phyloP scores from a whole-genome alignment of 208 protist genomes.

The Polymyxa betae region DNA sequence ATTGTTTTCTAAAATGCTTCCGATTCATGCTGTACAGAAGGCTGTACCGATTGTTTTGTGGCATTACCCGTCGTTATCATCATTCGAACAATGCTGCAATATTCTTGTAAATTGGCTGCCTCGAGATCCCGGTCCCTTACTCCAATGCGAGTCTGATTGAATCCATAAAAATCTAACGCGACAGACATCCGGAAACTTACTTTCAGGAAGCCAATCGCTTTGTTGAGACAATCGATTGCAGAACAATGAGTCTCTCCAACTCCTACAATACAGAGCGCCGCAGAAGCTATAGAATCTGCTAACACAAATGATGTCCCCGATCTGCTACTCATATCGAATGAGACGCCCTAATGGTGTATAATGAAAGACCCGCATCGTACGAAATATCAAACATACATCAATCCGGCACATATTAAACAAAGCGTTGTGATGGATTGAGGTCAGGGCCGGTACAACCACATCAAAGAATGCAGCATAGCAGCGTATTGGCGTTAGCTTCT shows the following conservation, averaged over 20 bases:
- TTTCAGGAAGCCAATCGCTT: neutral
- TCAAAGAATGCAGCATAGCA: conserved; percentile 53
- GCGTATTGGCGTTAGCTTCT: neutral
- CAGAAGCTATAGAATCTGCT: neutral
- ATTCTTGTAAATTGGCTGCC: too few relatives aligned
- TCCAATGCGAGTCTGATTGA: too few relatives aligned
- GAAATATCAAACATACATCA: neutral
- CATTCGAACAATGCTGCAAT: too few relatives aligned
- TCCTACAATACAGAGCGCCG: neutral
- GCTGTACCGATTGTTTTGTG: too few relatives aligned
- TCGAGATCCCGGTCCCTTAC: too few relatives aligned
- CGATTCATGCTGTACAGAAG: too few relatives aligned
- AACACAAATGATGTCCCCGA: conserved; percentile 27
- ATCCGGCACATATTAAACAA: conserved; percentile 58
- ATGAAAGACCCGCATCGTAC: neutral
- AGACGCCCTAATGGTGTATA: neutral
- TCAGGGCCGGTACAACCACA: conserved; percentile 42
- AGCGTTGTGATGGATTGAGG: conserved; percentile 43
- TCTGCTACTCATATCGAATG: conserved; percentile 11
- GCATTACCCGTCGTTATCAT: too few relatives aligned
- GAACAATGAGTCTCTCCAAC: neutral
- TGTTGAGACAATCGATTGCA: neutral
- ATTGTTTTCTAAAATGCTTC: too few relatives aligned
- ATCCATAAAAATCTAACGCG: too few relatives aligned
- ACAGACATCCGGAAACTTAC: neutral